phyloP scores from a whole-genome alignment of 176 grass and related monocot genomes.

The Stipa capillata region DNA sequence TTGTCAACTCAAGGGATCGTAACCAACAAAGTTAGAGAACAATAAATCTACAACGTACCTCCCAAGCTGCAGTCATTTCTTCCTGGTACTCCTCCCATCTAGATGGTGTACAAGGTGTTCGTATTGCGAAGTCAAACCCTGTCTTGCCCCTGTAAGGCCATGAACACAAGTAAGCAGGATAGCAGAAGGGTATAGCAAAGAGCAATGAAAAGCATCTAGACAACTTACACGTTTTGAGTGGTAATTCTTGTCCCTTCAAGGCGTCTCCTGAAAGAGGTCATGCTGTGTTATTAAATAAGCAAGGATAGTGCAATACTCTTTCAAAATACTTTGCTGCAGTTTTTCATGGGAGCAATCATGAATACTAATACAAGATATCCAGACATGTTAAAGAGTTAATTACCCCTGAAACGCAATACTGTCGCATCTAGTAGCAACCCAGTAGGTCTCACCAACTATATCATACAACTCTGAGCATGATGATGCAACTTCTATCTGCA shows the following conservation, averaged over 20 bases:
- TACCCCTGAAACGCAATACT: slow-evolving; percentile 78
- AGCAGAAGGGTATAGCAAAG: not conserved
- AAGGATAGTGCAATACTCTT: not conserved
- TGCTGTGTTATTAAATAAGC: slow-evolving; percentile 23
- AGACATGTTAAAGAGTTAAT: slow-evolving; percentile 19
- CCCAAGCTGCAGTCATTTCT: slow-evolving; percentile 91
- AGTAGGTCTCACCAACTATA: slow-evolving; percentile 86
- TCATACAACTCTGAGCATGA: slow-evolving; percentile 85
- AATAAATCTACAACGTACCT: slow-evolving; percentile 45
- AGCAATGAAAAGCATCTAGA: not conserved
- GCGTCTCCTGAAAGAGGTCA: slow-evolving; percentile 69
- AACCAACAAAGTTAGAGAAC: not conserved
- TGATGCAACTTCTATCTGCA: slow-evolving; percentile 73
- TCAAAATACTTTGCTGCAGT: not conserved
- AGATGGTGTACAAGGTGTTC: slow-evolving; percentile 93
- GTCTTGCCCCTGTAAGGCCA: slow-evolving; percentile 56
- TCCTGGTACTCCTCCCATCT: slow-evolving; percentile 90
- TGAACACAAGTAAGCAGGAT: slow-evolving; percentile 5
- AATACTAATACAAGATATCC: not conserved
- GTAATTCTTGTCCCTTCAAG: slow-evolving; percentile 99
- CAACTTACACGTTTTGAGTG: slow-evolving; percentile 70
- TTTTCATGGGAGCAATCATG: not conserved
- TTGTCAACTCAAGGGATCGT: not conserved
- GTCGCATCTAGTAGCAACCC: slow-evolving; percentile 87
- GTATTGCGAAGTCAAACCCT: slow-evolving; percentile 95